Evolutionary conservation across 2,329 filamentous ascomycete genomes (phyloP), one percentile per base, ranked within the genome.

Genomic region (Hypomyces rosellus): DNA sequence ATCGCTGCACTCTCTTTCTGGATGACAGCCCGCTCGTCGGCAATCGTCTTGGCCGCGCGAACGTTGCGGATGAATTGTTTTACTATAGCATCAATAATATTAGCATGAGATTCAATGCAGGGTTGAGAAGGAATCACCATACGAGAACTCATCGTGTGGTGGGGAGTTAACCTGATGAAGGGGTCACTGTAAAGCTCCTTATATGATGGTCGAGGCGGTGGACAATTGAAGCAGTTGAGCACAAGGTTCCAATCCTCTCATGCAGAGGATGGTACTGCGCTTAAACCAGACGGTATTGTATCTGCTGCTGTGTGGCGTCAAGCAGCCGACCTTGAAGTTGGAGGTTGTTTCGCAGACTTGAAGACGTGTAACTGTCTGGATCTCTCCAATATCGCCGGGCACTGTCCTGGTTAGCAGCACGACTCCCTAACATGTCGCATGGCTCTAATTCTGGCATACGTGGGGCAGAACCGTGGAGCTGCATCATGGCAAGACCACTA

Each of bases 1-100:
- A 99, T 99, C 44, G 92, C 89, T 52, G 93, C 93, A 72, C 93
- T 99, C 75, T 99, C 93, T 73, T 99, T 99, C 65, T 97, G 93
- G 57, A 99, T 95, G 50, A 99, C 93, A 47, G 93, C 92, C 66
- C 93, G 85, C 76, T 99, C 93, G 73, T 99, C 93, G 68, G 95
- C 95, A 67, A 99, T 96, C 34, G 93, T 99, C 77, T 99, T 99
- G 54, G 93, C 90, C 55, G 93, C 92, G 69, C 93, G 89, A 67
- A 99, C 93, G 74, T 96, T 97, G 68, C 93, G 91, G 72, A 99
- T 99, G 74, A 99, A 99, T 75, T 97, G 93, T 76, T 99, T 99
- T 69, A 99, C 93, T 97, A 66, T 53, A 57, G 50, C 18, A 45
- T 34, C 44, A 22, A 22, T 49, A 42, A 34, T 45, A 40, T 53